These are phyloP conservation scores for Beverwykella pulmonaria DNA, from an alignment of 495 filamentous ascomycete species.

Conservation along the genomic window DNA sequence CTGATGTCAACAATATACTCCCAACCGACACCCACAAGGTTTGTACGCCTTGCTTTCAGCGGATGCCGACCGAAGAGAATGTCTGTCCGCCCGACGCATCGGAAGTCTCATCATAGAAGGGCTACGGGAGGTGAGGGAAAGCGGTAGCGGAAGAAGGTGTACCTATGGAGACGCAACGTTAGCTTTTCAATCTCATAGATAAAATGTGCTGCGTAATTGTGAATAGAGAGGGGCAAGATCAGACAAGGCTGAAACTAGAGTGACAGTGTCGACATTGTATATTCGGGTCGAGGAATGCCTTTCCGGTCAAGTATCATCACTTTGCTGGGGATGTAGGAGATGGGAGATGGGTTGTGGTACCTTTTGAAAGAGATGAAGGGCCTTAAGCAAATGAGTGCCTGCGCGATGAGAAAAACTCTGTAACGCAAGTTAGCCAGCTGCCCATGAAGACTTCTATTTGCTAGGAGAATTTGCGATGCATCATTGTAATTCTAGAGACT, in stretches of 20 bases:
- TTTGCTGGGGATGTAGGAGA: constrained; percentile 43
- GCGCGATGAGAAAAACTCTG: neutral
- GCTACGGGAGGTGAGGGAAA: constrained; percentile 27
- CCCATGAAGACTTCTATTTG: neutral
- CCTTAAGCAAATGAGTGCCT: neutral
- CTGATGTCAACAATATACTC: constrained; percentile 93
- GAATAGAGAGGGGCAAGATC: constrained; percentile 51
- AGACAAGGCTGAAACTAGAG: constrained; percentile 99
- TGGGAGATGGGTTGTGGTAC: constrained; percentile 54
- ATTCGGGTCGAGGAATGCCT: constrained; percentile 99
- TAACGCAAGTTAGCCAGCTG: neutral
- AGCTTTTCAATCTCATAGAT: constrained; percentile 46
- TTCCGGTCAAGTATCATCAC: constrained; percentile 87
- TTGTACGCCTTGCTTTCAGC: constrained; percentile 80
- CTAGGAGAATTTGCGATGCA: constrained; percentile 8
- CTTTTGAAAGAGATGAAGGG: constrained; percentile 49
- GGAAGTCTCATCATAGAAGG: constrained; percentile 77
- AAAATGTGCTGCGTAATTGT: constrained; percentile 15
- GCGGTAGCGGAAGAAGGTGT: constrained; percentile 38
- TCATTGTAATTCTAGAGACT: constrained; percentile 74
- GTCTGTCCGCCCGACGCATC: constrained; percentile 99
- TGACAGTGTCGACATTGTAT: constrained; percentile 83
- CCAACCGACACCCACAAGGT: constrained; percentile 67
- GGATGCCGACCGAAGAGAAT: constrained; percentile 65
- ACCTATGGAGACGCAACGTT: constrained; percentile 60